phyloP scores from a whole-genome alignment of 2,329 filamentous ascomycete genomes.

The Fusarium paranaense region DNA sequence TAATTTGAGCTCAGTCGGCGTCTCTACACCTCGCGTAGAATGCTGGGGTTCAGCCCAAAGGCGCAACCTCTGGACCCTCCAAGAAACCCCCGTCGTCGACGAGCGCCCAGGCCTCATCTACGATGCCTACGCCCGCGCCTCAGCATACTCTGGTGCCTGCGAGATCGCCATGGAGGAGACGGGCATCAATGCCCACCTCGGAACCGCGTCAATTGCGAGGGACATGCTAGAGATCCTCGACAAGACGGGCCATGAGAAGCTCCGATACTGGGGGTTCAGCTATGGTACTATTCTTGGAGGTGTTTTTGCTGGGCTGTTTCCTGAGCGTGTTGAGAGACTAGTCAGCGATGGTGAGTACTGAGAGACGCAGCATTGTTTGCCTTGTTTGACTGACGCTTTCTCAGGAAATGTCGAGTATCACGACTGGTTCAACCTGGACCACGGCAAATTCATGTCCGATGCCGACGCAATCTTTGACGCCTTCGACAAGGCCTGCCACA shows the following conservation, averaged over 20 bases:
- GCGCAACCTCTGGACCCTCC: conserved; percentile 56
- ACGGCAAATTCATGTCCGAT: conserved; percentile 63
- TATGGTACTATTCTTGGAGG: conserved; percentile 66
- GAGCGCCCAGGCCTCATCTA: conserved; percentile 59
- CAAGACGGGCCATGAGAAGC: conserved; percentile 54
- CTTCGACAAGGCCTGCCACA: conserved; percentile 66
- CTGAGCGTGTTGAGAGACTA: conserved; percentile 61
- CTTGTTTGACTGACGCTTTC: neutral
- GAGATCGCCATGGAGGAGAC: conserved; percentile 52
- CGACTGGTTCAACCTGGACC: conserved; percentile 61
- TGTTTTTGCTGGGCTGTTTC: conserved; percentile 64
- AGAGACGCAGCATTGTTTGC: too few relatives aligned
- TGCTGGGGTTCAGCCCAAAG: conserved; percentile 61
- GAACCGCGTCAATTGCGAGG: conserved; percentile 58
- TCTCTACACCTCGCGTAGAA: conserved; percentile 62
- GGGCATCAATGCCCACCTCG: conserved; percentile 54
- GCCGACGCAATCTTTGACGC: conserved; percentile 64
- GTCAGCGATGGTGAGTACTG: conserved; percentile 60
- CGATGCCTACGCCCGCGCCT: conserved; percentile 57
- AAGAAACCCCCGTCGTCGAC: conserved; percentile 59
- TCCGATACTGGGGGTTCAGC: conserved; percentile 67
- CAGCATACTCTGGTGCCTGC: conserved; percentile 57
- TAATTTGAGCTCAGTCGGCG: conserved; percentile 51
- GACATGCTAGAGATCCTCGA: conserved; percentile 62
- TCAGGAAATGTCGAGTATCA: conserved; percentile 63